Percentiles rank a stretch among this genome's conserved stretches.
Conservation (phyloP, 2,329 filamentous ascomycete species). For the Dendrostoma leiphaemia region DNA sequence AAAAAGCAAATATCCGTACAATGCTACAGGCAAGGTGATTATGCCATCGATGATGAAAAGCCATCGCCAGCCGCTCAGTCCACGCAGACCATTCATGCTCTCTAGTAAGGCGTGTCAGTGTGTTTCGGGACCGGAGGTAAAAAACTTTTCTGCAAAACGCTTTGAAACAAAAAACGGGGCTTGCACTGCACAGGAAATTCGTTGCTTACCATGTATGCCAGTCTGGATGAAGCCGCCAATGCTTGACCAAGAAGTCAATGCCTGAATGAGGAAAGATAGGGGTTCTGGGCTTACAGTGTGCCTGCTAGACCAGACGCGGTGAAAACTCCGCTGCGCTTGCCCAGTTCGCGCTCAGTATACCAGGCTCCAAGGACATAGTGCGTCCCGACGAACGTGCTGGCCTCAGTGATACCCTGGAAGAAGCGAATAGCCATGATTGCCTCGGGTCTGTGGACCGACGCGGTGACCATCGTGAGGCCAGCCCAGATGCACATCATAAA, state of each 20-base stretch:
- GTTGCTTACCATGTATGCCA: conserved; percentile 36
- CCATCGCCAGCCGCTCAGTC: conserved; percentile 56
- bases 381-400: conserved; percentile 54
- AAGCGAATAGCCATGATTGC: conserved; percentile 60
- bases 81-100: conserved; percentile 43
- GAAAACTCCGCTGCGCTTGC: conserved; percentile 61
- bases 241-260: not conserved
- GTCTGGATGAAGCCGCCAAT: conserved; percentile 61
- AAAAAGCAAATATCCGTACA: conserved; percentile 54
- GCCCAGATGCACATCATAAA: conserved; percentile 64
- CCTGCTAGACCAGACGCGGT: conserved; percentile 58
- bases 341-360: conserved; percentile 61
- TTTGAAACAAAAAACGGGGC: not conserved
- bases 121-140: not conserved
- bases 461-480: conserved; percentile 60
- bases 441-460: conserved; percentile 46
- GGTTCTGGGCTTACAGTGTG: conserved; percentile 42
- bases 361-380: conserved; percentile 61
- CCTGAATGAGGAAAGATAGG: not conserved
- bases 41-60: conserved; percentile 51
- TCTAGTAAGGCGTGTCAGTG: conserved; percentile 15
- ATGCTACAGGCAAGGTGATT: conserved; percentile 54
- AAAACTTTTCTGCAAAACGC: too few species aligned
- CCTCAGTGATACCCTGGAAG: conserved; percentile 54
- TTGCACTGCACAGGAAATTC: not conserved